Evolutionary conservation across 75 land plant genomes (phyloP).

Genomic region (Selaginella tamariscina): DNA sequence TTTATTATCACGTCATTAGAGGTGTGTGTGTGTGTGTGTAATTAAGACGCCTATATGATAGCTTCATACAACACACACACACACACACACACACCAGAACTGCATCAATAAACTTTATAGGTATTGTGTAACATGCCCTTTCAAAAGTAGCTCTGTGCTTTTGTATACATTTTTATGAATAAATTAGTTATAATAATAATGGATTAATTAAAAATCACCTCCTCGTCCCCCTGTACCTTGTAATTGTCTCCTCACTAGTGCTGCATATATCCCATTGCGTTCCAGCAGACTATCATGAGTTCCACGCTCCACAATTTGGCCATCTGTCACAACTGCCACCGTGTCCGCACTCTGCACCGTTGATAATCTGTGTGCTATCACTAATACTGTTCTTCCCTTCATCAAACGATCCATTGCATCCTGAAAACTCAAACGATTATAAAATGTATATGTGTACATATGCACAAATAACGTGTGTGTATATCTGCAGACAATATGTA

Average conservation of each 20-base stretch:
- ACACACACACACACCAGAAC: no score
- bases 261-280: slow-evolving; percentile 2
- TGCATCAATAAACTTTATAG: no score
- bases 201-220: no score
- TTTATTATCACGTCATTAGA: no score
- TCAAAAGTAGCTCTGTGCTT: background rate
- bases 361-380: slow-evolving; percentile 10
- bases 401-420: slow-evolving; percentile 12
- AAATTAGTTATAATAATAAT: no score
- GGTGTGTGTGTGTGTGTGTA: no score
- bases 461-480: no score
- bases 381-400: slow-evolving; percentile 1
- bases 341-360: background rate
- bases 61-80: no score
- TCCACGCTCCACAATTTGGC: slow-evolving; percentile 1
- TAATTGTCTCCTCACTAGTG: background rate
- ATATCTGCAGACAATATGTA: no score
- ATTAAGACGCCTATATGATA: no score
- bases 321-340: slow-evolving; percentile 3
- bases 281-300: background rate
- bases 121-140: background rate
- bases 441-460: no score
- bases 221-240: background rate
- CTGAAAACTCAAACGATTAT: background rate
- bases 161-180: background rate